phyloP scores from a whole-genome alignment of 2,329 filamentous ascomycete species.

The Chaetomiaceae sp. region DNA sequence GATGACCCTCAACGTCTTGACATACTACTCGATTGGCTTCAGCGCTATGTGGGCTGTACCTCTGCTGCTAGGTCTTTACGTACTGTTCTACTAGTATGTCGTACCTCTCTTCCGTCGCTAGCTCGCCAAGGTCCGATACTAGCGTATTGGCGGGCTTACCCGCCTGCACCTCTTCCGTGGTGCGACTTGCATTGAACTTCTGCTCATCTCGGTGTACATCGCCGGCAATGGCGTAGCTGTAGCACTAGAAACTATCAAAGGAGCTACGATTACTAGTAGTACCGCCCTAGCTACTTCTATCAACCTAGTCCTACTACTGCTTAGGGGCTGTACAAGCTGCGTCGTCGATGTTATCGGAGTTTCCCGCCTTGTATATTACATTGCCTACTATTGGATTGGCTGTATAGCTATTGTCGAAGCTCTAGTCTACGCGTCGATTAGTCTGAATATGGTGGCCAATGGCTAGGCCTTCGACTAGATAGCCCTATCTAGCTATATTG shows the following conservation, averaged over 20 bases:
- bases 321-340: slow-evolving; percentile 6
- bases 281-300: slow-evolving; percentile 8
- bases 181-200: slow-evolving; percentile 1
- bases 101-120: slow-evolving; percentile 4
- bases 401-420: slow-evolving; percentile 5
- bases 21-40: slow-evolving; percentile 7
- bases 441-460: not conserved
- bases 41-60: not conserved
- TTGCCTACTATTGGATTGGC: slow-evolving; percentile 4
- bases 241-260: slow-evolving; percentile 4
- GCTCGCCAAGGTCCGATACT: slow-evolving; percentile 2
- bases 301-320: slow-evolving; percentile 8
- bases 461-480: not conserved
- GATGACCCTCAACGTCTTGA: slow-evolving; percentile 1
- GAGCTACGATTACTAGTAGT: slow-evolving; percentile 4
- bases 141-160: slow-evolving; percentile 1
- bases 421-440: not conserved
- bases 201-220: slow-evolving; percentile 1
- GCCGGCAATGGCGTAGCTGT: slow-evolving; percentile 2
- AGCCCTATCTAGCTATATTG: slow-evolving; percentile 5
- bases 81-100: not conserved
- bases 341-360: slow-evolving; percentile 7
- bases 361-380: slow-evolving; percentile 6
- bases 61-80: slow-evolving; percentile 1
- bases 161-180: slow-evolving; percentile 3